Evolutionary conservation across 2,329 filamentous ascomycete species (phyloP).

Genomic region (Triangularia setosa): DNA sequence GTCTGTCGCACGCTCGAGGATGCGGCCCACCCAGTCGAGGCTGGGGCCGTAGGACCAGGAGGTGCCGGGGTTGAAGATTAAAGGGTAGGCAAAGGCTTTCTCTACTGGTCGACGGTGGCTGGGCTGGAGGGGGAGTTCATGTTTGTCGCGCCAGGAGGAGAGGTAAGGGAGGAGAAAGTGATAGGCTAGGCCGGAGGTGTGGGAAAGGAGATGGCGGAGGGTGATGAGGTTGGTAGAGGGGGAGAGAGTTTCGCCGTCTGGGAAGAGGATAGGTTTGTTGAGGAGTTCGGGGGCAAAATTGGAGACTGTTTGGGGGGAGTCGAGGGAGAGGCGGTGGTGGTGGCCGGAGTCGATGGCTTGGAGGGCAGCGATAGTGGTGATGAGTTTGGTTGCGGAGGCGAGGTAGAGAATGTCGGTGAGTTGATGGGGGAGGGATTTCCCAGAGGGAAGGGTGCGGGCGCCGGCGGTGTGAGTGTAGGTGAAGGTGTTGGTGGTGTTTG

Average conservation of each 20-base stretch:
- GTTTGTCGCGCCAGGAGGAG: constrained; percentile 36
- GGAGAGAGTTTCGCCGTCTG: constrained; percentile 37
- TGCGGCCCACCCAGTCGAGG: constrained; percentile 45
- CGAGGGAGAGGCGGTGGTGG: constrained; percentile 31
- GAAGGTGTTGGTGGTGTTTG: constrained; percentile 37
- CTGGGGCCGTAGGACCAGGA: constrained; percentile 47
- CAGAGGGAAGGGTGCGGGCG: constrained; percentile 37
- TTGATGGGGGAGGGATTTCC: constrained; percentile 36
- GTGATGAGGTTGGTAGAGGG: constrained; percentile 40
- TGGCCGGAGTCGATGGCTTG: constrained; percentile 38
- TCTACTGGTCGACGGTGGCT: constrained; percentile 34
- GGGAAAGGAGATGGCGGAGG: constrained; percentile 42
- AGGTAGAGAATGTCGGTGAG: constrained; percentile 36
- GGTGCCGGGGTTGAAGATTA: constrained; percentile 42
- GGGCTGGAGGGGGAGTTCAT: constrained; percentile 20
- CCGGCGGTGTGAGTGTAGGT: constrained; percentile 39
- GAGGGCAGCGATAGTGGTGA: constrained; percentile 36
- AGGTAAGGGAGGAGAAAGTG: constrained; percentile 39
- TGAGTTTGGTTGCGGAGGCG: constrained; percentile 41
- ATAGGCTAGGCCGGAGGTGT: constrained; percentile 46
- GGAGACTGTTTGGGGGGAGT: constrained; percentile 41
- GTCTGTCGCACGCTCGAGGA: constrained; percentile 42
- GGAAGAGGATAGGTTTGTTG: constrained; percentile 45
- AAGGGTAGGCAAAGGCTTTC: constrained; percentile 41
- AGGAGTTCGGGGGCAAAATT: constrained; percentile 45